phyloP scores from a whole-genome alignment of 805 yeast species.

The Maudiozyma barnettii region DNA sequence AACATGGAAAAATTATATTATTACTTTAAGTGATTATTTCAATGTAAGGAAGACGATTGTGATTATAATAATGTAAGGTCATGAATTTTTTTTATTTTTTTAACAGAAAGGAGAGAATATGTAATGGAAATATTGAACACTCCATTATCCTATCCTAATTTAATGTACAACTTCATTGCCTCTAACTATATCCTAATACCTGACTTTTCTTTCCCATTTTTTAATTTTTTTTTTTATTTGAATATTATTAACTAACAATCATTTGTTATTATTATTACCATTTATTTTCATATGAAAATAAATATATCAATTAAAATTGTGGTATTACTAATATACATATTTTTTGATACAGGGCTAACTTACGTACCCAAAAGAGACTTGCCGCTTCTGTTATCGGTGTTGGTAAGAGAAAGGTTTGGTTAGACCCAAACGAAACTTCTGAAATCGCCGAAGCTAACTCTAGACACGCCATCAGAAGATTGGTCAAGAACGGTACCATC shows the following conservation, averaged over 20 bases:
- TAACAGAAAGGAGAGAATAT: too few relatives aligned
- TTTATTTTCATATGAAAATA: background rate
- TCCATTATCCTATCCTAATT: too few relatives aligned
- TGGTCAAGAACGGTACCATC: slow-evolving; percentile 93
- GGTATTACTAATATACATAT: background rate
- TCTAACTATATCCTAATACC: too few relatives aligned
- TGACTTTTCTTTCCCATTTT: background rate
- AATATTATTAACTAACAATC: too few relatives aligned
- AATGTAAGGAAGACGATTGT: too few relatives aligned
- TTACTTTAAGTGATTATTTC: too few relatives aligned
- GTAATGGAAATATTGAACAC: too few relatives aligned
- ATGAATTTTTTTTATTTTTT: too few relatives aligned
- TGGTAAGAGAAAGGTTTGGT: slow-evolving; percentile 99
- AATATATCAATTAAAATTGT: background rate
- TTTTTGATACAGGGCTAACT: slow-evolving; percentile 65
- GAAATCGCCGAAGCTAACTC: slow-evolving; percentile 98
- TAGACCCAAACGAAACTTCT: slow-evolving; percentile 95
- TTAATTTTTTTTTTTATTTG: background rate
- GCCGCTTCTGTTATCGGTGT: slow-evolving; percentile 98
- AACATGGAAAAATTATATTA: too few relatives aligned
- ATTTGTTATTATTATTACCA: background rate
- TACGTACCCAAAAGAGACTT: slow-evolving; percentile 98
- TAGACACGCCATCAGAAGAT: slow-evolving; percentile 93
- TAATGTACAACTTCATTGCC: too few relatives aligned
- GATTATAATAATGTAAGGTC: too few relatives aligned